Evolutionary conservation across 2,329 filamentous ascomycete genomes (phyloP), one percentile per base, ranked within the genome.

Genomic region (Fusarium nematophilum): DNA sequence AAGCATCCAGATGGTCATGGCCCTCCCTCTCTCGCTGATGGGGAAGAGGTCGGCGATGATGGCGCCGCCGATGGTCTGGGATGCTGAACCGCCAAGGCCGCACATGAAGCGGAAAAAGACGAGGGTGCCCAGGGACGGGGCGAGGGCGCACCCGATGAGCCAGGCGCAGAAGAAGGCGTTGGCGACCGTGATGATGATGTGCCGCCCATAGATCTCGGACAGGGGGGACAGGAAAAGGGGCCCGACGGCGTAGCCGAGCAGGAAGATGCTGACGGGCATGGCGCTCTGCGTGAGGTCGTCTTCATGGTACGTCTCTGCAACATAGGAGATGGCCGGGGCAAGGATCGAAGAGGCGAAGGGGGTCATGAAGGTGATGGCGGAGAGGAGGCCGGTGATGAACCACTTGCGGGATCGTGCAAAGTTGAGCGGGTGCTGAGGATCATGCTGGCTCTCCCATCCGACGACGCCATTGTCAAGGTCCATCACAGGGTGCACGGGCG

Each of bases 301-400:
- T 11, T 80, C 75, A 26, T 72, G 43, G 66, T 80, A 83, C 26
- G 77, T 69, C 6, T 68, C 66, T 1, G 81, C 76, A 6, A 90
- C 75, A 27, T 73, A 69, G 1, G 57, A 53, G 47, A 83, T 80
- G 26, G 80, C 81, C 3, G 83, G 82, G 2, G 82, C 78, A 14
- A 84, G 72, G 48, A 89, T 88, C 2, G 86, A 86, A 6, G 86
- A 88, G 0, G 86, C 85, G 21, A 90, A 84, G 0, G 87, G 86
- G 0, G 86, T 88, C 67, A 90, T 83, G 61, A 90, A 83, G 8
- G 86, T 88, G 68, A 88, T 88, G 58, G 77, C 74, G 1, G 85
- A 81, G 15, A 90, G 79, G 14, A 85, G 79, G 40, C 79, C 71
- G 6, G 84, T 81, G 29, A 84, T 80, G 14, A 80, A 70, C 86